Evolutionary conservation across 169 alveolate species (phyloP).

Genomic region (Cryptosporidium sp.): DNA sequence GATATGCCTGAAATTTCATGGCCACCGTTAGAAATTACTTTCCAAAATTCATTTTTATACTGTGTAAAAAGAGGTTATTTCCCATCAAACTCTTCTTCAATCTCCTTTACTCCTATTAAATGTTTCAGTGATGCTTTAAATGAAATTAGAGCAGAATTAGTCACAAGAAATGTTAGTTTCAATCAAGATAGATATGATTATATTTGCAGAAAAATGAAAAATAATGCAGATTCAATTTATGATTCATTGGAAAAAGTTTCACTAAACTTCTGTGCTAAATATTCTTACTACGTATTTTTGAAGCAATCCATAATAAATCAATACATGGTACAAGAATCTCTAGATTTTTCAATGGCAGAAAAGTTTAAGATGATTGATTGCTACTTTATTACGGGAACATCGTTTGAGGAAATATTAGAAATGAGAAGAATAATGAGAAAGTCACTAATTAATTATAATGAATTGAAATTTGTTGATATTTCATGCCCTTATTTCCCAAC

Average conservation of each 20-base stretch:
- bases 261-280: constrained; percentile 17
- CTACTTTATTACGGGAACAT: constrained; percentile 24
- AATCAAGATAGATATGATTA: neutral
- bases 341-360: neutral
- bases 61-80: constrained; percentile 78
- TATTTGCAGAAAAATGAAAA: neutral
- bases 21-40: constrained; percentile 78
- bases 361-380: neutral
- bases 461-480: constrained; percentile 28
- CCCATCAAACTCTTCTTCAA: constrained; percentile 77
- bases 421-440: constrained; percentile 1
- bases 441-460: neutral
- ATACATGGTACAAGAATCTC: constrained; percentile 2
- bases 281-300: constrained; percentile 29
- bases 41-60: constrained; percentile 77
- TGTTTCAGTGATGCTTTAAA: constrained; percentile 77
- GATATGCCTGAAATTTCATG: constrained; percentile 79
- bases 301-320: constrained; percentile 50
- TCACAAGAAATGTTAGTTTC: neutral
- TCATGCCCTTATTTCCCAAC: constrained; percentile 35
- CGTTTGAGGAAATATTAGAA: neutral
- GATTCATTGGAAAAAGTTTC: neutral
- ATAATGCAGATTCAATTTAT: neutral
- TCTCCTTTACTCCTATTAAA: constrained; percentile 74
- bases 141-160: constrained; percentile 25